phyloP scores from a whole-genome alignment of 148 eudicot species.

The Beta vulgaris region DNA sequence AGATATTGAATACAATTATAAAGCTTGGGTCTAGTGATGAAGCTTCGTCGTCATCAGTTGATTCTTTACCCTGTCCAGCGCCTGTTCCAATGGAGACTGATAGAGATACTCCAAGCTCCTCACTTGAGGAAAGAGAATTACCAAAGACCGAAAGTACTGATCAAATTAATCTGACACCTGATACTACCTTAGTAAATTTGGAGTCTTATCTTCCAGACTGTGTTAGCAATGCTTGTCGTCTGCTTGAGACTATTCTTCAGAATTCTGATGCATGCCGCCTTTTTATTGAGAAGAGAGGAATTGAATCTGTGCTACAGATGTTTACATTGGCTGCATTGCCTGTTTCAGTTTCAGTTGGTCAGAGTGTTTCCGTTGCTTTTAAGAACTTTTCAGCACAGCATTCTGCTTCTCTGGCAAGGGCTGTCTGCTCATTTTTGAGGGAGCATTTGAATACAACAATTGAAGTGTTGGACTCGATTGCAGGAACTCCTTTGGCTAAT shows the following conservation, averaged over 20 bases:
- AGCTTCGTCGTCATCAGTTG: constrained; percentile 41
- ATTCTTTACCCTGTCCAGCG: constrained; percentile 39
- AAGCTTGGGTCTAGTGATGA: constrained; percentile 70
- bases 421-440: constrained; percentile 74
- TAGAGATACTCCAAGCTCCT: constrained; percentile 41
- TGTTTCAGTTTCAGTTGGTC: constrained; percentile 79
- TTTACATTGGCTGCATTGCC: constrained; percentile 80
- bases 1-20: constrained; percentile 60
- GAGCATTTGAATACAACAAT: constrained; percentile 65
- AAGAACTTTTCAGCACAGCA: constrained; percentile 93
- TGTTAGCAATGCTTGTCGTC: constrained; percentile 82
- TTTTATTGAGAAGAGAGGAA: constrained; percentile 86
- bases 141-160: constrained; percentile 45
- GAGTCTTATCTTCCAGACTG: constrained; percentile 83
- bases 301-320: constrained; percentile 74
- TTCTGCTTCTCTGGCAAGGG: constrained; percentile 81
- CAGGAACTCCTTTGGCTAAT: constrained; percentile 60
- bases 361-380: constrained; percentile 77
- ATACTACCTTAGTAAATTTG: constrained; percentile 42
- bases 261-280: constrained; percentile 89
- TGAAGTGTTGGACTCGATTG: constrained; percentile 55
- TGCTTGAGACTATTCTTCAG: constrained; percentile 89
- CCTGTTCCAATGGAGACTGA: constrained; percentile 93
- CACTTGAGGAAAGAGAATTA: constrained; percentile 37
- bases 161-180: constrained; percentile 44